phyloP scores from a whole-genome alignment of 2,329 filamentous ascomycete species.

The Aschersonia sp. region DNA sequence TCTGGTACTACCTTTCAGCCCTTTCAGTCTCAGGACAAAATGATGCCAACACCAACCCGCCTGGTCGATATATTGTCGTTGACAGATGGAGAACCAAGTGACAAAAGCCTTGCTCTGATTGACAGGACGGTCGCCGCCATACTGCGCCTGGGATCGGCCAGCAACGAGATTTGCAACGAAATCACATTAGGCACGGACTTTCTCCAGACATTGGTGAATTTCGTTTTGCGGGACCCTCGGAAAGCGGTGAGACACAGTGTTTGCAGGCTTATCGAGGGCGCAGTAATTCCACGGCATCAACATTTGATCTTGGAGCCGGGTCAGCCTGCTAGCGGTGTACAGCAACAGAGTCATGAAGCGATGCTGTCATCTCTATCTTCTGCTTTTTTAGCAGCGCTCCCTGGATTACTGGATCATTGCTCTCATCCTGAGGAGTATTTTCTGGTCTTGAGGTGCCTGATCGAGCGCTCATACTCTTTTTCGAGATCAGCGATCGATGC shows the following conservation, averaged over 20 bases:
- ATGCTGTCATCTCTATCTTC: constrained; percentile 15
- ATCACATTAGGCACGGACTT: constrained; percentile 10
- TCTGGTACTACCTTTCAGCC: not conserved
- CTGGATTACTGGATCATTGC: constrained; percentile 14
- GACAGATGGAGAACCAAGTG: constrained; percentile 9
- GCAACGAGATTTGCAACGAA: constrained; percentile 15
- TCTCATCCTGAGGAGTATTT: constrained; percentile 31
- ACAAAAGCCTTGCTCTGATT: constrained; percentile 12
- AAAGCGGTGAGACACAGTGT: constrained; percentile 13
- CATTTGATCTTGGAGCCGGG: not conserved
- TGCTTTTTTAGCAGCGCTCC: constrained; percentile 18
- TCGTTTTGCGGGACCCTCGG: constrained; percentile 15
- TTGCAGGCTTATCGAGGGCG: constrained; percentile 19
- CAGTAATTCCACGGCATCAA: constrained; percentile 6
- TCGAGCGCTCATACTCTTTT: not conserved
- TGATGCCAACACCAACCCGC: constrained; percentile 4
- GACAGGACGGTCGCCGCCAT: constrained; percentile 13
- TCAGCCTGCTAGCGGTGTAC: not conserved
- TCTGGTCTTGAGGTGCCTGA: constrained; percentile 14
- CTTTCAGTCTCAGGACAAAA: constrained; percentile 2
- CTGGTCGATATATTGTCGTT: constrained; percentile 12
- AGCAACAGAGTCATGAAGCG: not conserved
- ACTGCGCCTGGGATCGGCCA: constrained; percentile 13
- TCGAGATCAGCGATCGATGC: constrained; percentile 16
- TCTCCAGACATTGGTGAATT: constrained; percentile 7